These are phyloP conservation scores for Naematelia encephala DNA, from an alignment of 768 basidiomycete species.

Conservation along the genomic window DNA sequence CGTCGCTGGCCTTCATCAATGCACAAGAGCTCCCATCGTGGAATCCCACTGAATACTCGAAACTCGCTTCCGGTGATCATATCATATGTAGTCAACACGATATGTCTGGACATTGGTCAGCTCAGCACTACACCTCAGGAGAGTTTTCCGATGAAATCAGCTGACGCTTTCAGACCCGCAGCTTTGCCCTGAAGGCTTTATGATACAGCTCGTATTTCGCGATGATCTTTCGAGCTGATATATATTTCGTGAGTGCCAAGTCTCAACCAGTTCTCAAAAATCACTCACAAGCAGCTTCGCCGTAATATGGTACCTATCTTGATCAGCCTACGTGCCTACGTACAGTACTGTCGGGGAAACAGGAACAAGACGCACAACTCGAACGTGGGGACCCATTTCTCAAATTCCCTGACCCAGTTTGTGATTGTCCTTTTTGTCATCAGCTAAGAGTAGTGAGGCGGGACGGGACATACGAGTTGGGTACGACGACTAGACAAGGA, in stretches of 20 bases:
- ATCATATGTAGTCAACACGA: conserved; percentile 91
- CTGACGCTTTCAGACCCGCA: conserved; percentile 50
- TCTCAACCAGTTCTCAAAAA: conserved; percentile 53
- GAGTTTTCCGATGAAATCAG: too few relatives aligned
- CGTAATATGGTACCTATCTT: conserved; percentile 57
- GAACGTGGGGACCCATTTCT: conserved; percentile 63
- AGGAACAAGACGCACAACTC: conserved; percentile 52
- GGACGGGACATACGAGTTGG: conserved; percentile 62
- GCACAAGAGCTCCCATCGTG: conserved; percentile 88
- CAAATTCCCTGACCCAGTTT: conserved; percentile 90
- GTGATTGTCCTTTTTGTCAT: conserved; percentile 62
- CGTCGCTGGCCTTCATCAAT: conserved; percentile 90
- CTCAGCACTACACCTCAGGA: too few relatives aligned
- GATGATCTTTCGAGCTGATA: conserved; percentile 66
- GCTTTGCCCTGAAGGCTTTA: conserved; percentile 44
- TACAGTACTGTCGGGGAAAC: background rate
- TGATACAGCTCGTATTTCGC: conserved; percentile 78
- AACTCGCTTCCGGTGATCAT: conserved; percentile 70
- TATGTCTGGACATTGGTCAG: conserved; percentile 81
- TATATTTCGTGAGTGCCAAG: conserved; percentile 55
- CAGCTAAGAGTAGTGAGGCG: background rate
- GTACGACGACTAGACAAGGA: conserved; percentile 87
- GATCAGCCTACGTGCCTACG: background rate
- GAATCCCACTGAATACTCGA: conserved; percentile 70
- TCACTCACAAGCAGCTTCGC: conserved; percentile 69